Evolutionary conservation across 306 rosid species (phyloP).

Genomic region (Inga oerstediana): DNA sequence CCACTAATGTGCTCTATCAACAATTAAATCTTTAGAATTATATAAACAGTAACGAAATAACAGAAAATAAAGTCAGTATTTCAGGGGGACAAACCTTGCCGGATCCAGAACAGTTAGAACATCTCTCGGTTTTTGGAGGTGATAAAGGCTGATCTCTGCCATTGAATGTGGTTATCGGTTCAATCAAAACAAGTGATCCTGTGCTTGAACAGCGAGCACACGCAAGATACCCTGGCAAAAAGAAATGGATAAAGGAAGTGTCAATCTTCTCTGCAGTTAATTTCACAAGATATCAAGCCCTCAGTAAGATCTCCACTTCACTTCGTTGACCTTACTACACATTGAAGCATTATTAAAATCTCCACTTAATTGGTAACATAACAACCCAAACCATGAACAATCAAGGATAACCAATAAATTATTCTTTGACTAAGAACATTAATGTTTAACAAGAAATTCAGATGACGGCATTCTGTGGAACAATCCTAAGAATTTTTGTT

Average conservation of each 20-base stretch:
- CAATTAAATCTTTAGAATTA: too few species aligned
- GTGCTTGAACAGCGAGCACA: slow-evolving; percentile 95
- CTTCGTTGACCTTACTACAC: slow-evolving; percentile 8
- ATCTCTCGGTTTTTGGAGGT: slow-evolving; percentile 81
- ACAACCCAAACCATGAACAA: neutral
- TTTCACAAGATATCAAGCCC: slow-evolving; percentile 9
- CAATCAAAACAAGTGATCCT: slow-evolving; percentile 71
- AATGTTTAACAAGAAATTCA: neutral
- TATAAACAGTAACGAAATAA: neutral
- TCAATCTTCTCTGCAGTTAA: slow-evolving; percentile 27
- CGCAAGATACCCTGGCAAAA: slow-evolving; percentile 80
- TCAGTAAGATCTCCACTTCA: neutral
- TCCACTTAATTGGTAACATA: neutral
- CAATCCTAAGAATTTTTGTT: neutral
- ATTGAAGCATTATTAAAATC: slow-evolving; percentile 1
- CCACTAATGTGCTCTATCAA: too few species aligned
- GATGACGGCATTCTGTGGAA: slow-evolving; percentile 1
- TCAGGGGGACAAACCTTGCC: slow-evolving; percentile 74
- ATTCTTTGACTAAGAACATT: neutral
- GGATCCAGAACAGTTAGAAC: slow-evolving; percentile 93
- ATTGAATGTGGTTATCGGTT: slow-evolving; percentile 59
- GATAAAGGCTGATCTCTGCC: slow-evolving; percentile 66
- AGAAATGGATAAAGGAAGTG: neutral
- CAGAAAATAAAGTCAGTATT: slow-evolving; percentile 10
- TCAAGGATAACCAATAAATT: neutral